These are phyloP conservation scores for Inonotus obliquus DNA, from an alignment of 1,284 basidiomycete genomes.

Conservation along the genomic window DNA sequence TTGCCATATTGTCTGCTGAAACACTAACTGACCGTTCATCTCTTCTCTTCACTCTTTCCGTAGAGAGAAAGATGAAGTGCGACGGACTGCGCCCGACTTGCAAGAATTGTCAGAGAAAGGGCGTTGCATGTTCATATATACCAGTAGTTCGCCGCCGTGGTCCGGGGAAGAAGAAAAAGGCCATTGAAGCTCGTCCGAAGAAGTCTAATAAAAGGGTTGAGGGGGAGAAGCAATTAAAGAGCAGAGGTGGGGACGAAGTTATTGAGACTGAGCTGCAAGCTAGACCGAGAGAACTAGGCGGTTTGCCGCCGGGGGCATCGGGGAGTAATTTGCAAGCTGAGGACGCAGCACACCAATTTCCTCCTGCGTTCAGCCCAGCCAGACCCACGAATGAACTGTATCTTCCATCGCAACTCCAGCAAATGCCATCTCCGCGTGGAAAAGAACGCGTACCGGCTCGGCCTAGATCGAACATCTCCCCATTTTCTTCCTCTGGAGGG, in stretches of 20 bases:
- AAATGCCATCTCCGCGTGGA: background rate
- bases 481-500: background rate
- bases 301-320: background rate
- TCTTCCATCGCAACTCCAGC: background rate
- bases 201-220: constrained; percentile 9
- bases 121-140: constrained; percentile 48
- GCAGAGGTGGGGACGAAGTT: constrained; percentile 1
- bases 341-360: background rate
- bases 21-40: constrained; percentile 14
- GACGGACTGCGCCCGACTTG: constrained; percentile 60
- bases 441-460: background rate
- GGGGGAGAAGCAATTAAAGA: constrained; percentile 7
- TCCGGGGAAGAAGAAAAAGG: constrained; percentile 63
- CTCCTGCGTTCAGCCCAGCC: background rate
- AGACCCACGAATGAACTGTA: background rate
- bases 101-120: constrained; percentile 48
- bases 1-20: constrained; percentile 10
- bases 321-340: background rate
- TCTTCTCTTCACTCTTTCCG: constrained; percentile 10
- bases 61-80: constrained; percentile 69
- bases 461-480: background rate
- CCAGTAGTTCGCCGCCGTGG: constrained; percentile 54
- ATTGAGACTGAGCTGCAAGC: background rate
- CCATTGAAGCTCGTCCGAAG: constrained; percentile 16
- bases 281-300: background rate